Conservation (phyloP, 2,329 filamentous ascomycete genomes). For the Cladosporium sp. region DNA sequence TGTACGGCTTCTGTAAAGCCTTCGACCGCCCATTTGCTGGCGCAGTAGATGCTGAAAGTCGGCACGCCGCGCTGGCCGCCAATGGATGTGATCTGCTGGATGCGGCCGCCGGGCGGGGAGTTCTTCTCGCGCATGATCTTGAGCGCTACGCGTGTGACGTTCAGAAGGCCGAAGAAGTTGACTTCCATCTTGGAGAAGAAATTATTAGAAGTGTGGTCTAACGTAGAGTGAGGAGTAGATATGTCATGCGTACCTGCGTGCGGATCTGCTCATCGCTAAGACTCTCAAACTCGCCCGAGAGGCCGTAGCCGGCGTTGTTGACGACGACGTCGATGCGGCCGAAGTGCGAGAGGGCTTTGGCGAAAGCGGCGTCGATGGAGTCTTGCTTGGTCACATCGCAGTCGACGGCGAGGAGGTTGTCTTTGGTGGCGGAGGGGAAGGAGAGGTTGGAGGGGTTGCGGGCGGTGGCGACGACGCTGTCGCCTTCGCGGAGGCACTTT, state of each 20-base stretch:
- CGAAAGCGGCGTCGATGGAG: slow-evolving; percentile 50
- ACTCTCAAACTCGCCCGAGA: slow-evolving; percentile 55
- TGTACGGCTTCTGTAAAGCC: slow-evolving; percentile 48
- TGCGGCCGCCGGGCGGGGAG: slow-evolving; percentile 50
- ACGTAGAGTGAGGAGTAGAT: too few species aligned
- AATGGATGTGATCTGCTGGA: slow-evolving; percentile 58
- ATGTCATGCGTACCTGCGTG: too few species aligned
- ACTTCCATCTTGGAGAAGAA: too few species aligned
- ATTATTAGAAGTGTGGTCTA: too few species aligned
- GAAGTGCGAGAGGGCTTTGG: slow-evolving; percentile 50
- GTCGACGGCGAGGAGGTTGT: slow-evolving; percentile 51
- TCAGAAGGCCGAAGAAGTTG: slow-evolving; percentile 60
- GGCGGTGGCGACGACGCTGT: slow-evolving; percentile 49
- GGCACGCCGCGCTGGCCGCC: slow-evolving; percentile 49
- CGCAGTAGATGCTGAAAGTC: slow-evolving; percentile 43
- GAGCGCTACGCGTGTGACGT: slow-evolving; percentile 52
- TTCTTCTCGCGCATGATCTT: slow-evolving; percentile 48
- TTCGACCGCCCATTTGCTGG: slow-evolving; percentile 50
- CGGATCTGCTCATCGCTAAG: slow-evolving; percentile 51
- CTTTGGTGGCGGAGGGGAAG: slow-evolving; percentile 41
- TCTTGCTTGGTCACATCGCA: slow-evolving; percentile 53
- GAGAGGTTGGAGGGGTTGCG: slow-evolving; percentile 47
- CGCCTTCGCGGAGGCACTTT: slow-evolving; percentile 43
- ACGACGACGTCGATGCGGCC: slow-evolving; percentile 60
- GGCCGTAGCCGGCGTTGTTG: slow-evolving; percentile 63